Evolutionary conservation across 2,329 filamentous ascomycete species (phyloP), one percentile per base, ranked within the genome.

Genomic region (Dactylellina parvicollis): DNA sequence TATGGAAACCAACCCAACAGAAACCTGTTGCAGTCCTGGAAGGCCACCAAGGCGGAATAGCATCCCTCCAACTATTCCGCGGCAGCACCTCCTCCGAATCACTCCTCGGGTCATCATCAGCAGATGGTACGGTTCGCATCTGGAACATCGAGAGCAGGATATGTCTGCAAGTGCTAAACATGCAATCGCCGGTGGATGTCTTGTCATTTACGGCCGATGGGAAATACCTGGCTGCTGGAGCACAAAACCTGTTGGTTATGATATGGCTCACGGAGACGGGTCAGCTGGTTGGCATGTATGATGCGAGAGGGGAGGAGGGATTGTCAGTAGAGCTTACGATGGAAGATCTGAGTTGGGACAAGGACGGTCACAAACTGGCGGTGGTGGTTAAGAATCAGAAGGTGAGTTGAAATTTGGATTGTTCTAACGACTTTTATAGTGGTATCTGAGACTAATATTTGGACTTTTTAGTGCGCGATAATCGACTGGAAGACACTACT

Each of bases 311-410:
- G 4, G 69, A 73, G 5, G 67, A 72, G 12, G 26, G 26, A 14
- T 18, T 61, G 36, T 73, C 69, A 9, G n/a, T n/a, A 7, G 32
- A 73, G 40, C 66, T 34, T 32, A 73, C 69, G 10, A 73, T 73
- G 54, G 69, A 73, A 20, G 60, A 73, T 50, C 18, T 73, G 30
- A 73, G 69, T 22, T 73, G 69, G 69, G 60, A 73, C 38, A 73
- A 66, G 22, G 60, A 60, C 1, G 60, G 69, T 2, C 20, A 14
- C 2, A 66, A 55, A 18, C 26, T 73, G 38, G 69, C 69, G 4
- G 60, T 73, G n/a, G 69, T 60, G 20, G 60, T 73, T 2, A 61
- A 52, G 40, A 60, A 65, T 44, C 60, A 66, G 47, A 73, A 66
- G 60, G 69, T 73, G 10, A 36, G 54, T 46, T 26, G 10, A 16